Conservation (phyloP, 805 yeast genomes). For the Ogataea thermomethanolica region DNA sequence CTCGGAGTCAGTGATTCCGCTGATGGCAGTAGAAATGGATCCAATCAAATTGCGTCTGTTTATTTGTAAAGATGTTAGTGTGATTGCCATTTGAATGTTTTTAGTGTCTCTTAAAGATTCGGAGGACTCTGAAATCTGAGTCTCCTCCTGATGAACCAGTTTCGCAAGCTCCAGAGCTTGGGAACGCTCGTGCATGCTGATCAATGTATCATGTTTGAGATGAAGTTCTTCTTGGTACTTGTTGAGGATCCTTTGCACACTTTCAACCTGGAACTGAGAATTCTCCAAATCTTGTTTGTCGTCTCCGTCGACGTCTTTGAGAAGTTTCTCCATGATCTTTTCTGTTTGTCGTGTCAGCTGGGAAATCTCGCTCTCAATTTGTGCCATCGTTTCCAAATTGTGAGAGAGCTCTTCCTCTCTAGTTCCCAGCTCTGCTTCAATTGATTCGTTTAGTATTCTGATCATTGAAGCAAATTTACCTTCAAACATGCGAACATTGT, state of each 20-base stretch:
- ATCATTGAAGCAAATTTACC: constrained; percentile 22
- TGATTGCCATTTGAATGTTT: constrained; percentile 31
- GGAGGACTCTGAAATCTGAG: constrained; percentile 14
- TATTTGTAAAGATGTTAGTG: constrained; percentile 39
- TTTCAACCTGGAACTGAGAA: constrained; percentile 25
- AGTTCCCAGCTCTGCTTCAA: constrained; percentile 30
- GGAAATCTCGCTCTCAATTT: constrained; percentile 39
- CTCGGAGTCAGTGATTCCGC: constrained; percentile 15
- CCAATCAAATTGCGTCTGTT: constrained; percentile 37
- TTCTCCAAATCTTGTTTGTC: constrained; percentile 24
- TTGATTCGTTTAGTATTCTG: constrained; percentile 21
- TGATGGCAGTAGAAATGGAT: constrained; percentile 21
- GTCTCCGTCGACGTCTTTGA: constrained; percentile 12
- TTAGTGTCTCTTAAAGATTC: constrained; percentile 11
- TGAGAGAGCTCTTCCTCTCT: constrained; percentile 53
- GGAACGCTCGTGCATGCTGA: constrained; percentile 47
- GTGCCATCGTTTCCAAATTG: constrained; percentile 40
- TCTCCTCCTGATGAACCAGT: constrained; percentile 52
- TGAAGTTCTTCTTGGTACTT: constrained; percentile 16
- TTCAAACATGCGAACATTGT: constrained; percentile 19
- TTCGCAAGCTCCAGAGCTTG: constrained; percentile 62
- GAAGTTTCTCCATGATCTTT: constrained; percentile 19
- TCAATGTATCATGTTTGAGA: constrained; percentile 34
- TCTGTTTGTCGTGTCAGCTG: constrained; percentile 21
- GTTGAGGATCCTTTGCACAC: constrained; percentile 7